Conservation (phyloP, 192 early-diverging fungal genomes). For the Piromyces finnis region DNA sequence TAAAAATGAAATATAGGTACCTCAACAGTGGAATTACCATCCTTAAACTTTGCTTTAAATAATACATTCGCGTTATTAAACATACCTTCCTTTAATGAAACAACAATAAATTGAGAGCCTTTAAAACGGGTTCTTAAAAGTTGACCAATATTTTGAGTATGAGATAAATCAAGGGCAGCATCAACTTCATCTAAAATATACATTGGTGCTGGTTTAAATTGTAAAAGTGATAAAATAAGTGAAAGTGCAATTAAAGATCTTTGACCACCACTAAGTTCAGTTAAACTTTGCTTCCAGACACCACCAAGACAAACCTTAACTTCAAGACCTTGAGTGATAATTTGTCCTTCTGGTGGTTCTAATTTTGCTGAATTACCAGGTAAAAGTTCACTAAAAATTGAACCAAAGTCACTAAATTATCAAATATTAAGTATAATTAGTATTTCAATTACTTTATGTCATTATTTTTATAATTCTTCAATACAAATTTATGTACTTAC, state of each 20-base stretch:
- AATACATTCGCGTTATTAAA: slow-evolving; percentile 97
- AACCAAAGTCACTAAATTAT: slow-evolving; percentile 92
- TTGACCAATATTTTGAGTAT: slow-evolving; percentile 97
- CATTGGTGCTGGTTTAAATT: slow-evolving; percentile 99
- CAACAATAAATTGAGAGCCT: slow-evolving; percentile 93
- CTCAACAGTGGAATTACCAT: slow-evolving; percentile 90
- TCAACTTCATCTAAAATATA: slow-evolving; percentile 99
- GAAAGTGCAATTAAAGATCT: slow-evolving; percentile 91
- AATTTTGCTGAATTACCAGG: slow-evolving; percentile 81
- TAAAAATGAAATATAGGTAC: neutral
- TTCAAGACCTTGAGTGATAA: slow-evolving; percentile 70
- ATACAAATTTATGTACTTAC: too few relatives aligned
- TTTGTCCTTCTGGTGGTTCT: slow-evolving; percentile 62
- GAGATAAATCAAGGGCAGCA: slow-evolving; percentile 89
- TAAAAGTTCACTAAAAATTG: slow-evolving; percentile 86
- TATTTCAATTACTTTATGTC: too few relatives aligned
- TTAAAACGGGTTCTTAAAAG: slow-evolving; percentile 81
- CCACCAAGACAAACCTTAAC: slow-evolving; percentile 89
- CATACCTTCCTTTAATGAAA: slow-evolving; percentile 98
- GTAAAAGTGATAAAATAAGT: slow-evolving; percentile 82
- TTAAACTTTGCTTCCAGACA: slow-evolving; percentile 90
- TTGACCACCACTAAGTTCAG: slow-evolving; percentile 95
- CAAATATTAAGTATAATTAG: too few relatives aligned
- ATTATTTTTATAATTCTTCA: too few relatives aligned
- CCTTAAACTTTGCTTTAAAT: slow-evolving; percentile 80